These are phyloP conservation scores for Leptographium galeiforme DNA, from an alignment of 2,329 filamentous ascomycete genomes.

Conservation along the genomic window DNA sequence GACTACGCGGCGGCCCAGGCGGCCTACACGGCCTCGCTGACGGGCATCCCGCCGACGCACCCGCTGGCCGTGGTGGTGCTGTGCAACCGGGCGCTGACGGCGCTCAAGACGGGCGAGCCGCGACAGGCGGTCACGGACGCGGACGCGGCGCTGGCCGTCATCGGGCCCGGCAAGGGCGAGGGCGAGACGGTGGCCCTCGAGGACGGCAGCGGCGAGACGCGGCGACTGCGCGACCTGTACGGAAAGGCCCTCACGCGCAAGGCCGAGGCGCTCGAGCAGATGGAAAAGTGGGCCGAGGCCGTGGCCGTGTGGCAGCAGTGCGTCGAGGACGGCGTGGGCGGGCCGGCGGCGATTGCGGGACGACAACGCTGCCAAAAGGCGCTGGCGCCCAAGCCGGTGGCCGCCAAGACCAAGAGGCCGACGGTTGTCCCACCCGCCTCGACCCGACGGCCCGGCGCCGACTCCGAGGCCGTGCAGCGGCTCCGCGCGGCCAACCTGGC, in stretches of 20 bases:
- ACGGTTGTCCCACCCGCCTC: too few relatives aligned
- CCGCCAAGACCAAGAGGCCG: too few relatives aligned
- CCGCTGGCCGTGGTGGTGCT: conserved; percentile 79
- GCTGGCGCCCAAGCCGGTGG: conserved; percentile 45
- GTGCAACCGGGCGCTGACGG: conserved; percentile 81
- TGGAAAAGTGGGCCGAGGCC: conserved; percentile 88
- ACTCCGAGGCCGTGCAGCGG: conserved; percentile 66
- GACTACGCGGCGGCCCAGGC: conserved; percentile 80
- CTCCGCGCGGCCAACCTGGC: conserved; percentile 75
- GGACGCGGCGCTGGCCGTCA: conserved; percentile 64
- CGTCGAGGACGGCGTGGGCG: conserved; percentile 77
- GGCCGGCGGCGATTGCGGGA: conserved; percentile 68
- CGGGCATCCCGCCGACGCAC: conserved; percentile 61
- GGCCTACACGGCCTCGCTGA: conserved; percentile 66
- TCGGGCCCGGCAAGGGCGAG: conserved; percentile 66
- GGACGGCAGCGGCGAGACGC: conserved; percentile 45
- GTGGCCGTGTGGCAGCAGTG: conserved; percentile 66
- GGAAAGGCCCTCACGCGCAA: conserved; percentile 90
- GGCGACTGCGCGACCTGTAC: conserved; percentile 86
- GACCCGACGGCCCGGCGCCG: too few relatives aligned
- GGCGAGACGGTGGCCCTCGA: conserved; percentile 64
- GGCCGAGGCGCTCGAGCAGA: conserved; percentile 86
- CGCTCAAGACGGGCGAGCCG: conserved; percentile 81
- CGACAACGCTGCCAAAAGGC: conserved; percentile 83
- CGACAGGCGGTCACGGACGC: conserved; percentile 78